A percentile compares a stretch with the other conserved stretches of the same genome.
Evolutionary conservation across 768 basidiomycete genomes (phyloP).

Genomic region (Serpula lacrymans): DNA sequence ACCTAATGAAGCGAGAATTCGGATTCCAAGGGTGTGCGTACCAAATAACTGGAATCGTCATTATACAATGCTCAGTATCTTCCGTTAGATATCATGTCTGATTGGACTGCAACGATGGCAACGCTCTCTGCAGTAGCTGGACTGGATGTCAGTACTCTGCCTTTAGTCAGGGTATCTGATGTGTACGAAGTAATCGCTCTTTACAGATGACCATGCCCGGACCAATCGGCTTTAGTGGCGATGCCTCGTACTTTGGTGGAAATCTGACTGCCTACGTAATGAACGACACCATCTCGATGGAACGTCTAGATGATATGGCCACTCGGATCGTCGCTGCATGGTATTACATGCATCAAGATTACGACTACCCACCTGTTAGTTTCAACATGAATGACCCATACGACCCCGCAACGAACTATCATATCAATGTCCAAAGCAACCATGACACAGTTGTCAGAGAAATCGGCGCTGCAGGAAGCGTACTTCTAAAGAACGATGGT

Average conservation of each 20-base stretch:
- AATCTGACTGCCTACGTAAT: slow-evolving; percentile 65
- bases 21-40: slow-evolving; percentile 66
- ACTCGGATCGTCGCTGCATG: slow-evolving; percentile 70
- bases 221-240: slow-evolving; percentile 31
- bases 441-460: slow-evolving; percentile 65
- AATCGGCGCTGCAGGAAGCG: slow-evolving; percentile 69
- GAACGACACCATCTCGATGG: slow-evolving; percentile 65
- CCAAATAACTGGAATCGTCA: not conserved
- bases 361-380: slow-evolving; percentile 59
- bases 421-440: slow-evolving; percentile 65
- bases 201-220: slow-evolving; percentile 63
- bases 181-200: not conserved
- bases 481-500: slow-evolving; percentile 72
- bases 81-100: slow-evolving; percentile 50
- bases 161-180: not conserved
- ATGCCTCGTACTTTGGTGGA: slow-evolving; percentile 52
- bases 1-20: slow-evolving; percentile 68
- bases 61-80: not conserved
- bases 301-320: slow-evolving; percentile 76
- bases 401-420: slow-evolving; percentile 51
- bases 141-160: slow-evolving; percentile 35
- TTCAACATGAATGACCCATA: slow-evolving; percentile 65
- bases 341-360: slow-evolving; percentile 56
- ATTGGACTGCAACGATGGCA: slow-evolving; percentile 64
- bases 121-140: slow-evolving; percentile 60